Base-by-base conservation (phyloP, 2,329 filamentous ascomycete genomes). In the Diatrype stigma region DNA sequence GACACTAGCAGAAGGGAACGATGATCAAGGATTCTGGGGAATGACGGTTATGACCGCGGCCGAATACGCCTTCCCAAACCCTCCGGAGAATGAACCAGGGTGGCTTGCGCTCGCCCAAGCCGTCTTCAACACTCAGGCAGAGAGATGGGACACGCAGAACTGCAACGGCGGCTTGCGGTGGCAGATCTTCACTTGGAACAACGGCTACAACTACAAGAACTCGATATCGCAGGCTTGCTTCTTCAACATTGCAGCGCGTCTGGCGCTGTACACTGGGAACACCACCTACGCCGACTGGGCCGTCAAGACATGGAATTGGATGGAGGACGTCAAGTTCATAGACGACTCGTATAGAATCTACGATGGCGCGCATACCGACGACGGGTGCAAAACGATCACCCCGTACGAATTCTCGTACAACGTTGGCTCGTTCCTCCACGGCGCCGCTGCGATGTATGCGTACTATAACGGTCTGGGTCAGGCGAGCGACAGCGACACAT, bases 171-270 rank as follows among this genome's bases (percentile, higher is more conserved):
- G 90, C 6, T 67, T 94, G 47, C 81, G 87, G 55, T 93, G 89
- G 89, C 90, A 96, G 70, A 90, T 96, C 45, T 93, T 88, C 65
- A 77, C 81, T 1, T 91, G 89, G 74, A 94, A 95, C 64, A 83
- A 80, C 38, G 91, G 90, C 14, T 96, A 86, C 69, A 79, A 86
- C 60, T 91, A 93, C 77, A 94, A 85, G 62, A 85, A 85, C 53
- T 77, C 81, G 2, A 83, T 85, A 52, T 83, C 81, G 0, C 81
- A 84, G 57, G 81, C 79, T 1, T 81, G 79, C 53, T 84, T 84
- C 67, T 84, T 84, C 63, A 80, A 82, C 48, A 69, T 85, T 12
- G 81, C 76, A 14, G 82, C 88, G 1, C 82, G 89, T 2, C 75
- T 93, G 4, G 88, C 86, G 0, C 77, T 84, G 22, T 94, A 90